Evolutionary conservation across 495 filamentous ascomycete species (phyloP), one percentile per base, ranked within the genome.

Genomic region (Penicillium arizonense): DNA sequence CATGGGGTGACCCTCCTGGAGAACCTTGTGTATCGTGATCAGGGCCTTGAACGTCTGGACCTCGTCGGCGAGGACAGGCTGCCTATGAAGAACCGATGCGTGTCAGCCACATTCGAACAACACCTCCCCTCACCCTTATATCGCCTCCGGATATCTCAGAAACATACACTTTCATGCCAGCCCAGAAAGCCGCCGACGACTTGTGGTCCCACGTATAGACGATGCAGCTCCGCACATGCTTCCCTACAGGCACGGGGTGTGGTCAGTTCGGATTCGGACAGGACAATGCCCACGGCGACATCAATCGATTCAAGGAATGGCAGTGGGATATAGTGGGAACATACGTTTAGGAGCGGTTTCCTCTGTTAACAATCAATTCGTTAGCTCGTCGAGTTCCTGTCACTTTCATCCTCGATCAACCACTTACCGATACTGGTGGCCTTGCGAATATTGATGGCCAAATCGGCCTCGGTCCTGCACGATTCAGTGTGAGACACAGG

Each of bases 121-220:
- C 5, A 12, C 23, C 4, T 8, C 28, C 21, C 1, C 35, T 18
- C 7, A 6, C 28, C 21, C 1, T 32, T 18, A 3, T 11, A 36
- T 13, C 13, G 11, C 26, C 7, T 9, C 16, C 12, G 12, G 44
- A 4, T 26, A 16, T 23, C 8, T 33, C 18, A 30, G 35, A 34
- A 30, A 70, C 87, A 53, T 78, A 94, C 87, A 98, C 94, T 84
- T 98, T 98, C 86, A 98, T 95, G 66, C 90, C 91, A 42, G 89
- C 85, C 94, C 94, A 98, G 75, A 98, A 98, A 62, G 91, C 90
- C 60, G 84, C 79, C 37, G 93, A 96, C 56, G 89, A 95, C 76
- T 97, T 97, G 78, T 97, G 91, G 76, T 98, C 94, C 94, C 94
- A 98, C 50, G 94, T 97, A 69, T 98, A 97, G 38, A 98, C 92